Base-by-base conservation (phyloP, 768 basidiomycete genomes). In the Stropharia rugosoannulata region DNA sequence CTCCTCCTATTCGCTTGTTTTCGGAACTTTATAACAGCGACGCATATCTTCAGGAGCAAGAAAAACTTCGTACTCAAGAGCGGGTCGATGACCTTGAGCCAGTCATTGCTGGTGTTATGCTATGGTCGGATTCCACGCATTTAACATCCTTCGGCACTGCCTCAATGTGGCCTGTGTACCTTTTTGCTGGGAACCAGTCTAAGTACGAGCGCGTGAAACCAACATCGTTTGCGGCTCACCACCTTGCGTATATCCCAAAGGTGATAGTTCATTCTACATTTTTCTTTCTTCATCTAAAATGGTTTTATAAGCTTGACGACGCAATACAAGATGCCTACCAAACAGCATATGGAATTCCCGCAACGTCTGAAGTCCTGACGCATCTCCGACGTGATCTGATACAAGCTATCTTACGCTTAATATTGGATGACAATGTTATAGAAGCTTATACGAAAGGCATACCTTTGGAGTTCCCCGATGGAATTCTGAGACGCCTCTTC, bases 81-180 rank as follows among this genome's bases (percentile, higher is more conserved):
- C 43, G 48, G 16, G 15, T 60, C 52, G 18, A 54, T 2, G 15
- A n/a, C 15, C 58, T 69, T 1, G 66, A 71, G 44, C 50, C 50
- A 3, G 63, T 66, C 8, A 54, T 75, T 57, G 65, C 63, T 1
- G 61, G 61, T 2, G 56, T 71, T 1, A 69, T 71, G 60, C 57
- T 71, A 11, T 73, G 65, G 59, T 75, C 71, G 1, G 73, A 75
- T 54, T 66, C 67, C 0, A 77, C 72, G 0, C 71, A 73, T 52
- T 64, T 75, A 8, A 55, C 71, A 0, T 60, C 64, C 4, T 77
- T 77, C 57, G 74, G 75, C 0, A 64, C 51, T 27, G 67, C 71
- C 0, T 60, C 62, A 0, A 61, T 75, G 6, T 79, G 74, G 76
- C 77, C 76, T 2, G 49, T 75, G 0, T 81, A 80, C 51, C 38